Base-by-base conservation (phyloP, 768 basidiomycete species). In the Leucogyrophana mollusca region DNA sequence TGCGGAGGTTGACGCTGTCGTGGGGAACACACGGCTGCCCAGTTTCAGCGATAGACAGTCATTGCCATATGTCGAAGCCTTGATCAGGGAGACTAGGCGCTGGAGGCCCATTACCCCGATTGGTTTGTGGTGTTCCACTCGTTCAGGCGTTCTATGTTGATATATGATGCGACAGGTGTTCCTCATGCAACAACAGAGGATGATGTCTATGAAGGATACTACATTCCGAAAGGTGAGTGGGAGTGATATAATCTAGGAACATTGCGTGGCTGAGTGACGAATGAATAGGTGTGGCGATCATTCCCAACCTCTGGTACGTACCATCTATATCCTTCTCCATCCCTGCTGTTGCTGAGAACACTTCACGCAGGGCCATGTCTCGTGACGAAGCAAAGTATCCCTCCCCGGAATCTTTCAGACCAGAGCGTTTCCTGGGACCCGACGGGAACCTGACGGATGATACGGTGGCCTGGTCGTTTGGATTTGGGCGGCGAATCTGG, bases 401-500 rank as follows among this genome's bases (percentile, higher is more conserved):
- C 0, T 50, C 72, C 34, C 71, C 75, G 0, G 43, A 64, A 4
- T 47, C 42, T 9, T 74, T 71, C 53, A 46, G 54, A 14, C 74
- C 73, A 4, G 61, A 66, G 7, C 57, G 71, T 2, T 73, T 63
- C 43, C 50, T 74, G 2, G 3, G 18, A 13, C 23, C 18, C 18
- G 41, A 43, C 27, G 41, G 41, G 9, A 16, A 24, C 6, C 24
- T 43, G 10, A 43, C 22, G 3, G 11, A 21, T 43, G 41, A 43
- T 25, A 43, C 41, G 1, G 27, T 43, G 22, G 7, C 5, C 0
- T 17, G 20, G 18, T 11, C 11, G 11, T 43, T 43, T 18, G 41
- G 41, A 7, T 43, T 25, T 20, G 35, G 33, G 3, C 36, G 46
- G n/a, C 33, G 50, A 49, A 17, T 16, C 10, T 43, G 41, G 38